Evolutionary conservation across 306 rosid genomes (phyloP).

Genomic region (Hippophae gyantsensis): DNA sequence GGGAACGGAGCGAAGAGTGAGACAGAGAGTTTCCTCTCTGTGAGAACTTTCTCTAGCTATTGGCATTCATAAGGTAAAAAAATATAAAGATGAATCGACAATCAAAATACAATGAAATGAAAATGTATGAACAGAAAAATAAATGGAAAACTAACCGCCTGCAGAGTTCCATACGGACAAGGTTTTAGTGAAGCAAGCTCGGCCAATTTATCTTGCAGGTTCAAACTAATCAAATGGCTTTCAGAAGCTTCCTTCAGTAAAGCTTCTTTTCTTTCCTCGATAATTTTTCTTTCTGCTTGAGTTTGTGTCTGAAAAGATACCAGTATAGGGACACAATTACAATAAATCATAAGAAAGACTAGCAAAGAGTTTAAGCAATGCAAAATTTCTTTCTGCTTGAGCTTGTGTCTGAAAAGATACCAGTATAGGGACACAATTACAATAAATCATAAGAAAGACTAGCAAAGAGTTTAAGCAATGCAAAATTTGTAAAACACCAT

Average conservation of each 20-base stretch:
- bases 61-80: not conserved
- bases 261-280: conserved; percentile 50
- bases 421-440: not conserved
- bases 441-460: too few relatives aligned
- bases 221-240: conserved; percentile 24
- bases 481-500: too few relatives aligned
- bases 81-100: not conserved
- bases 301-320: conserved; percentile 45
- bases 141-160: conserved; percentile 15
- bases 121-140: not conserved
- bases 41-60: too few relatives aligned
- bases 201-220: conserved; percentile 19
- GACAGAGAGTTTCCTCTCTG: too few relatives aligned
- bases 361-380: too few relatives aligned
- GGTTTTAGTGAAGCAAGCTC: conserved; percentile 21
- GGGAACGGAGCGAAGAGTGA: too few relatives aligned
- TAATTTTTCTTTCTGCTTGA: conserved; percentile 62
- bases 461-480: too few relatives aligned
- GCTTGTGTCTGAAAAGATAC: conserved; percentile 9
- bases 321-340: not conserved
- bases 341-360: too few relatives aligned
- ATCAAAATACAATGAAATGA: not conserved
- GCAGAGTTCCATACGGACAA: conserved; percentile 24
- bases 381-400: conserved; percentile 42
- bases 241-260: conserved; percentile 42